These are phyloP conservation scores for Nyssa sinensis DNA, from an alignment of 148 eudicot genomes.

Conservation along the genomic window DNA sequence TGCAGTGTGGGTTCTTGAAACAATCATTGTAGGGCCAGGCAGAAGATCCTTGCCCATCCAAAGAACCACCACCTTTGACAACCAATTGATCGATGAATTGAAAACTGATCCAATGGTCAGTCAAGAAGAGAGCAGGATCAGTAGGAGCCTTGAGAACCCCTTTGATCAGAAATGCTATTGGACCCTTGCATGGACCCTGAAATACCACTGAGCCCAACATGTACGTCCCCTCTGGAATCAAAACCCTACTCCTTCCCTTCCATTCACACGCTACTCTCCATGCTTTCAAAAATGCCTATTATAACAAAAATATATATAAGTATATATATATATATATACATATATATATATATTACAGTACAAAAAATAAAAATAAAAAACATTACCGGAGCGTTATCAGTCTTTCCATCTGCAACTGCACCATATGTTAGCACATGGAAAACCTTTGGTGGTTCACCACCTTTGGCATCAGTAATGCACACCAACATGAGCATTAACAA, in stretches of 20 bases:
- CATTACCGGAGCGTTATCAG: slow-evolving; percentile 11
- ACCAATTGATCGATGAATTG: slow-evolving; percentile 30
- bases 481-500: neutral
- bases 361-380: neutral
- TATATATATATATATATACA: neutral
- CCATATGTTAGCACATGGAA: slow-evolving; percentile 9
- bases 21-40: slow-evolving; percentile 40
- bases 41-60: slow-evolving; percentile 44
- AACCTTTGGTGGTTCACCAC: neutral
- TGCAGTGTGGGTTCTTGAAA: slow-evolving; percentile 13
- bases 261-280: slow-evolving; percentile 60
- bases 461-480: too few species aligned
- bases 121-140: slow-evolving; percentile 6
- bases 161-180: slow-evolving; percentile 21
- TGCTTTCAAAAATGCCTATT: slow-evolving; percentile 50
- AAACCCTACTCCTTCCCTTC: slow-evolving; percentile 32
- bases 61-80: slow-evolving; percentile 44
- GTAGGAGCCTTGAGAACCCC: slow-evolving; percentile 49
- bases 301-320: neutral
- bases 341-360: neutral
- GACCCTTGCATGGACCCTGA: slow-evolving; percentile 49
- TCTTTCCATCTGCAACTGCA: slow-evolving; percentile 17
- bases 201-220: slow-evolving; percentile 28
- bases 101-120: slow-evolving; percentile 46
- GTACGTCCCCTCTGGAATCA: slow-evolving; percentile 39